Percentiles rank a stretch among this genome's conserved stretches.
Conservation (phyloP, 202 grass and related monocot genomes). For the Dendrocalamus latiflorus region DNA sequence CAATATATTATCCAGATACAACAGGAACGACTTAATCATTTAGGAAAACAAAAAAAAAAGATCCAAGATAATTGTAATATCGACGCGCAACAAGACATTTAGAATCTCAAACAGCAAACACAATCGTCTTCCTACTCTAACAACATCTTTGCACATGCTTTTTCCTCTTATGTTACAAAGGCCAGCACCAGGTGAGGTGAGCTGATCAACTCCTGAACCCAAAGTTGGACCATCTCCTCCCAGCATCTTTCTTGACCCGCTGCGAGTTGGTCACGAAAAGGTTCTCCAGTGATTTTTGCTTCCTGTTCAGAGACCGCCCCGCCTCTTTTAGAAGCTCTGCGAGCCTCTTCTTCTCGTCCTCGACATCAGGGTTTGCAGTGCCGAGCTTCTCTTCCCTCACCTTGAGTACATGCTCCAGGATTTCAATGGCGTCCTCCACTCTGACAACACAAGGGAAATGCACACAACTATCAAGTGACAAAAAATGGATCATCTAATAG, state of each 20-base stretch:
- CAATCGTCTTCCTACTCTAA: slow-evolving; percentile 56
- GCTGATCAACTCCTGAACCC: slow-evolving; percentile 60
- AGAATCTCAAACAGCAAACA: slow-evolving; percentile 36
- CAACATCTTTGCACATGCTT: slow-evolving; percentile 57
- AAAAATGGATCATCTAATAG: background rate
- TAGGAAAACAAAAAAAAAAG: background rate
- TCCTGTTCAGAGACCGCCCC: slow-evolving; percentile 65
- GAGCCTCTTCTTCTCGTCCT: slow-evolving; percentile 87
- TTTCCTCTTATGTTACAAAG: slow-evolving; percentile 57
- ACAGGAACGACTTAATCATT: slow-evolving; percentile 11
- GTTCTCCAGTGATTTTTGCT: slow-evolving; percentile 79
- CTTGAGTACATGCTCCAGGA: slow-evolving; percentile 87
- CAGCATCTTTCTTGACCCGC: slow-evolving; percentile 66
- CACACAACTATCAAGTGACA: background rate
- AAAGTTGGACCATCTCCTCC: slow-evolving; percentile 83
- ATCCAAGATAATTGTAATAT: background rate
- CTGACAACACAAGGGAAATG: slow-evolving; percentile 24
- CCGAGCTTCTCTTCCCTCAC: slow-evolving; percentile 89
- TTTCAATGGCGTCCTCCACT: slow-evolving; percentile 88
- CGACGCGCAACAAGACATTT: slow-evolving; percentile 22
- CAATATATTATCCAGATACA: slow-evolving; percentile 22
- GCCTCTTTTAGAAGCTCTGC: slow-evolving; percentile 81
- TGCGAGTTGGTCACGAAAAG: slow-evolving; percentile 48
- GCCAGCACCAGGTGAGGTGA: background rate
- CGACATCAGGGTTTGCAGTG: slow-evolving; percentile 82